Conservation (phyloP, 2,329 filamentous ascomycete species). For the Fusarium virguliforme region DNA sequence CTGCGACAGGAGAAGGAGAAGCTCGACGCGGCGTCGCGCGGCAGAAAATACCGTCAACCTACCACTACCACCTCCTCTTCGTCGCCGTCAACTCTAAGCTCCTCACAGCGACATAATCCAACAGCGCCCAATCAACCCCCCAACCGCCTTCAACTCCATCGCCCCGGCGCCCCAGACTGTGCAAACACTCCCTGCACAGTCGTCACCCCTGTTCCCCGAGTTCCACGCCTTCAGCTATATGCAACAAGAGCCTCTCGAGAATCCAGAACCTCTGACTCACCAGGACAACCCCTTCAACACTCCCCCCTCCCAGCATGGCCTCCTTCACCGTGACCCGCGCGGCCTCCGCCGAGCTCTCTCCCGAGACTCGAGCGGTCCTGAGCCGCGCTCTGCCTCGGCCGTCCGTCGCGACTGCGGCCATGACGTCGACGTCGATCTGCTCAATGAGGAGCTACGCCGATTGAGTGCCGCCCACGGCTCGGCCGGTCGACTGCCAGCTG, state of each 20-base stretch:
- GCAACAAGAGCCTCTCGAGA: slow-evolving; percentile 71
- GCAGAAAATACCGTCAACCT: slow-evolving; percentile 48
- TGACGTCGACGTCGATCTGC: slow-evolving; percentile 60
- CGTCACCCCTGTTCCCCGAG: slow-evolving; percentile 53
- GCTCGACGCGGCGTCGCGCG: slow-evolving; percentile 44
- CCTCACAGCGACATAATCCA: slow-evolving; percentile 38
- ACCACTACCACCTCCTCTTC: slow-evolving; percentile 37
- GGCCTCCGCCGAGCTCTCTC: slow-evolving; percentile 55
- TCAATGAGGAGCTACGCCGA: slow-evolving; percentile 68
- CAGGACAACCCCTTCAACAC: slow-evolving; percentile 56
- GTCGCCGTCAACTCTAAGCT: slow-evolving; percentile 36
- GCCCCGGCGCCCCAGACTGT: slow-evolving; percentile 62
- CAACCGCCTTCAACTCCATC: slow-evolving; percentile 17
- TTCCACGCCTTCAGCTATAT: slow-evolving; percentile 70
- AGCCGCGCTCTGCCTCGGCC: slow-evolving; percentile 56
- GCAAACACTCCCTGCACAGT: slow-evolving; percentile 69
- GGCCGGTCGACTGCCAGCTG: slow-evolving; percentile 53
- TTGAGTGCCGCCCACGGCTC: slow-evolving; percentile 62
- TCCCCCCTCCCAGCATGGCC: slow-evolving; percentile 71
- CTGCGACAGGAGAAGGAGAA: slow-evolving; percentile 9
- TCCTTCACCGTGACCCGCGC: slow-evolving; percentile 61
- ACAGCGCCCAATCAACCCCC: slow-evolving; percentile 29
- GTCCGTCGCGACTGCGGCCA: slow-evolving; percentile 50
- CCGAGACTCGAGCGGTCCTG: slow-evolving; percentile 56
- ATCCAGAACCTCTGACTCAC: slow-evolving; percentile 61